Evolutionary conservation across 257 asterid species (phyloP).

Genomic region (Solanum paucissectum): DNA sequence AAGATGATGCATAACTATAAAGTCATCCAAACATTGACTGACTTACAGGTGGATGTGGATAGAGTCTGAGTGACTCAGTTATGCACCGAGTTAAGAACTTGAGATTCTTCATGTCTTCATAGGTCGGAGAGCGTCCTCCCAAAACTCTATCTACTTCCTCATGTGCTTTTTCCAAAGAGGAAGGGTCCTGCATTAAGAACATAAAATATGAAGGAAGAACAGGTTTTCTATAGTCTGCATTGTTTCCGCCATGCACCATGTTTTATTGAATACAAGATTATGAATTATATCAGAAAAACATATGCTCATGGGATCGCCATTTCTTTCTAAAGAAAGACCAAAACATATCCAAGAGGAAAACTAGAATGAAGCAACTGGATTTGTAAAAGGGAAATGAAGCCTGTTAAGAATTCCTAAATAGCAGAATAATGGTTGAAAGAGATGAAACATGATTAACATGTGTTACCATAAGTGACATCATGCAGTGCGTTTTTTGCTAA

Average conservation of each 20-base stretch:
- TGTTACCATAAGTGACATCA: not conserved
- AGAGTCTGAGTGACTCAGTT: slow-evolving; percentile 80
- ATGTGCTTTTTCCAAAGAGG: slow-evolving; percentile 63
- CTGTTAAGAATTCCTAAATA: not conserved
- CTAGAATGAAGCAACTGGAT: not conserved
- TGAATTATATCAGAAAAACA: not conserved
- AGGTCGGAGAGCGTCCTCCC: slow-evolving; percentile 74
- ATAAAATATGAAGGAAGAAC: not conserved
- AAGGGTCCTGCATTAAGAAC: slow-evolving; percentile 40
- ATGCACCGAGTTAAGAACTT: slow-evolving; percentile 84
- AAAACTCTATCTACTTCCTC: slow-evolving; percentile 83
- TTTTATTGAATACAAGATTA: not conserved
- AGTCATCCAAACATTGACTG: not conserved
- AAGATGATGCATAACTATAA: not conserved
- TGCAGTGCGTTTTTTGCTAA: not conserved
- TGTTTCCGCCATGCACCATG: not conserved
- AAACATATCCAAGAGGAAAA: not conserved
- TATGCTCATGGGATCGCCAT: not conserved
- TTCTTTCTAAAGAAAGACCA: not conserved
- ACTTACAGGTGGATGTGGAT: slow-evolving; percentile 97
- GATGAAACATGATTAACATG: not conserved
- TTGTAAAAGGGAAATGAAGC: not conserved
- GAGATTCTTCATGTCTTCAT: slow-evolving; percentile 71
- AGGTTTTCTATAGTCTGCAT: not conserved
- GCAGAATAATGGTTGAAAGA: not conserved